Base-by-base conservation (phyloP, 2,329 filamentous ascomycete species). In the Hymenoscyphus occultus region DNA sequence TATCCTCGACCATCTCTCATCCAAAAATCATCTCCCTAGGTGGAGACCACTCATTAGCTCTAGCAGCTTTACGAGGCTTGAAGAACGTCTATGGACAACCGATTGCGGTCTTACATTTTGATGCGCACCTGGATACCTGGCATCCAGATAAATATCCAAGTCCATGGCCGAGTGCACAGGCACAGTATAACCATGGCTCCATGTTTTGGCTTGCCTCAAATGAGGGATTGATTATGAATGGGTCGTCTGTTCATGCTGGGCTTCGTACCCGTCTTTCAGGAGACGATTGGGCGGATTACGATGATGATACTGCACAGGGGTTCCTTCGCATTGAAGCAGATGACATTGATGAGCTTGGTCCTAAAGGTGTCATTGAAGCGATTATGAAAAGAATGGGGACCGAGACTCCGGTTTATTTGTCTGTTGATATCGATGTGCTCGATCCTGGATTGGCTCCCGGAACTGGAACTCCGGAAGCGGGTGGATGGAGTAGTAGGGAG, bases 121-220 rank as follows among this genome's bases (percentile, higher is more conserved):
- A 93, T 72, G 87, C 82, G 16, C 74, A 75, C 69, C 64, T 75
- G 9, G 71, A 73, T 65, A 73, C 73, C 4, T 76, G 73, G 70
- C 69, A 76, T 48, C 66, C 72, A 79, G 84, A 82, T 31, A 89
- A 91, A 71, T 96, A 96, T 77, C 90, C 91, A 0, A 88, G 84
- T 16, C 86, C 88, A 63, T 97, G 93, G 93, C 77, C 81, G 6
- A 84, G 83, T 2, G 83, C 86, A 66, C 90, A 92, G 76, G 84
- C 86, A 1, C 85, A 89, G 71, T 95, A 96, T 80, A 96, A 89
- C 74, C 93, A 97, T 77, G 93, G 93, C 4, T 91, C 86, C 70
- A 95, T 96, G 88, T 96, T 96, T 82, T 94, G 92, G 90, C 84
- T 94, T 70, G 93, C 93, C 5, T 88, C 88, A 59, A 87, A 88